These are phyloP conservation scores for Sarcomyxa edulis DNA, from an alignment of 768 basidiomycete species.

Conservation along the genomic window DNA sequence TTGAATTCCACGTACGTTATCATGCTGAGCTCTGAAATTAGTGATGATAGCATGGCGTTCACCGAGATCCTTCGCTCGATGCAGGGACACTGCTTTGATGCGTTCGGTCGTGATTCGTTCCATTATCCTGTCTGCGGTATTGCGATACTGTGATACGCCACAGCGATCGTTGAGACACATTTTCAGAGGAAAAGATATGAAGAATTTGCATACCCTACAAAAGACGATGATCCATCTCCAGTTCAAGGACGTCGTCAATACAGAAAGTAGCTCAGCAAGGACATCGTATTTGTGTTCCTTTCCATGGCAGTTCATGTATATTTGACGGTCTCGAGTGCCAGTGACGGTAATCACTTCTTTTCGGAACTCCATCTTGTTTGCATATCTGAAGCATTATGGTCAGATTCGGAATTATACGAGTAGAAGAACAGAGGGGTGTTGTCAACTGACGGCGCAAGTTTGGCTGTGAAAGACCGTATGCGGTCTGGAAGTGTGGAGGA, in stretches of 20 bases:
- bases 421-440: too few relatives aligned
- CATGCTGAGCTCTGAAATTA: slow-evolving; percentile 90
- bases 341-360: slow-evolving; percentile 92
- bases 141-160: slow-evolving; percentile 87
- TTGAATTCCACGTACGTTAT: too few relatives aligned
- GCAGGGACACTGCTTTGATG: slow-evolving; percentile 93
- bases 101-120: slow-evolving; percentile 88
- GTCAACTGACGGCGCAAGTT: slow-evolving; percentile 94
- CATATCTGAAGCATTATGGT: too few relatives aligned
- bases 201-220: slow-evolving; percentile 63
- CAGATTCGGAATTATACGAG: too few relatives aligned
- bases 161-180: too few relatives aligned
- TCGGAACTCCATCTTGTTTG: slow-evolving; percentile 95
- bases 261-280: slow-evolving; percentile 82
- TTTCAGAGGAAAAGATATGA: slow-evolving; percentile 2
- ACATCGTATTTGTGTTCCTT: slow-evolving; percentile 96
- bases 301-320: slow-evolving; percentile 93
- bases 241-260: slow-evolving; percentile 91
- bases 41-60: slow-evolving; percentile 94
- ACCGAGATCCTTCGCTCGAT: slow-evolving; percentile 85
- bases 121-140: slow-evolving; percentile 90
- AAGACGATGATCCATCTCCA: slow-evolving; percentile 99
- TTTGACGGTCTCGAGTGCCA: slow-evolving; percentile 92
- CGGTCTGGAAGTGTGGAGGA: slow-evolving; percentile 97
- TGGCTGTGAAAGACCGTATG: slow-evolving; percentile 85